Base-by-base conservation (phyloP, 176 grass and related monocot species). In the Phoenix roebelenii region DNA sequence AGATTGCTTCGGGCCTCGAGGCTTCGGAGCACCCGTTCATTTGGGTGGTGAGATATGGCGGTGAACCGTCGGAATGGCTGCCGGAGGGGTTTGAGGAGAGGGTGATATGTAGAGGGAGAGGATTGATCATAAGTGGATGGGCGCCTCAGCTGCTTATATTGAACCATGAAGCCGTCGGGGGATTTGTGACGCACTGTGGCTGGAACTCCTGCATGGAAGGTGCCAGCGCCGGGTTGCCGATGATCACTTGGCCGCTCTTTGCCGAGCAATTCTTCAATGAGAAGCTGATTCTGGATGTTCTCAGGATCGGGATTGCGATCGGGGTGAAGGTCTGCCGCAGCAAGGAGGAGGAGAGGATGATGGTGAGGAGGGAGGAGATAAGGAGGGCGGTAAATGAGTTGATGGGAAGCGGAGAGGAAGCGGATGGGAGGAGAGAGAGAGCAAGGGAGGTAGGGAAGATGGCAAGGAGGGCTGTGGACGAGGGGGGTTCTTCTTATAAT, bases 141-240 rank as follows among this genome's bases (percentile, higher is more conserved):
- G 64, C 64, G 7, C 64, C 64, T 2, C 64, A 67, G 12, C 25
- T 55, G 4, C 24, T 35, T 16, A 32, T 67, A 32, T 26, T 67
- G 50, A 67, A 55, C 3, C 64, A 67, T 4, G 51, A 54, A 4
- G 51, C 64, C 0, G 64, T 67, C 10, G 64, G 64, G 51, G 64
- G 64, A 18, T 67, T 67, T 25, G 24, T 67, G 64, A 67, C 64
- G 64, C 64, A 67, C 17, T 67, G 64, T 26, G 64, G 64, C 16
- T 67, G 64, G 64, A 67, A 67, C 15, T 67, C 64, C 0, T 67
- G 25, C 51, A 0, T 67, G 3, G 64, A 67, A 15, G 51, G 49
- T 9, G 52, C 20, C 7, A 30, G 22, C 3, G 64, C 64, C 16
- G 64, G 64, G 0, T 9, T 67, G 51, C 64, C 64, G 24, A 18